Evolutionary conservation across 805 yeast species (phyloP), one percentile per base, ranked within the genome.

Genomic region (Zygosaccharomyces bailii): DNA sequence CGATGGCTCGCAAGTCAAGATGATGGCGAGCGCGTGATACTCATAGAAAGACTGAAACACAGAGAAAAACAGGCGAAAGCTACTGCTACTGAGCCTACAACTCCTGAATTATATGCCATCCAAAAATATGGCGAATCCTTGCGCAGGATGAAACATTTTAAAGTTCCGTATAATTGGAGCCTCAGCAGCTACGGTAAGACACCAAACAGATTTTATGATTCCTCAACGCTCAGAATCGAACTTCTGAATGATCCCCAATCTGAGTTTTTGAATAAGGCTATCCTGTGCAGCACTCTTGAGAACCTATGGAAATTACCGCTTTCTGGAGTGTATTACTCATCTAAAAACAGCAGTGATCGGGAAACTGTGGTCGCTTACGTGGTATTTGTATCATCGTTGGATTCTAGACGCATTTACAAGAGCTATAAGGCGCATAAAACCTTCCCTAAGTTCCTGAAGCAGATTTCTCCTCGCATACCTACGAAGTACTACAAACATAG

Each of bases 111-210:
- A 2, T 10, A 39, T 11, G 25, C 39, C 3, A 44, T 55, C 9
- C 59, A 61, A 38, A 45, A 49, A n/a, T 55, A 60, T 32, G 65
- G 66, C 2, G 54, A 56, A 33, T 31, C 23, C 10, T 45, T 62
- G 29, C 51, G 67, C n/a, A 60, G 59, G 27, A 30, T 55, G 19
- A 57, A 57, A 31, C 59, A 61, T 35, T 61, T 61, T 37, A 45
- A 49, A 9, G 25, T 44, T n/a, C 49, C 56, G 1, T 54, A 56
- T 31, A 54, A 60, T 43, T 61, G 66, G 66, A 50, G 17, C 27
- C 41, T 8, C 14, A 30, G 21, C 13, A 14, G 5, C 9, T 36
- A 10, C 11, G 34, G 5, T 24, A 35, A 11, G 45, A 50, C 10
- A 13, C 35, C 19, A 19, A 9, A 4, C n/a, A 37, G 18, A 39